Base-by-base conservation (phyloP, 495 filamentous ascomycete genomes). In the Penicilliopsis zonata region DNA sequence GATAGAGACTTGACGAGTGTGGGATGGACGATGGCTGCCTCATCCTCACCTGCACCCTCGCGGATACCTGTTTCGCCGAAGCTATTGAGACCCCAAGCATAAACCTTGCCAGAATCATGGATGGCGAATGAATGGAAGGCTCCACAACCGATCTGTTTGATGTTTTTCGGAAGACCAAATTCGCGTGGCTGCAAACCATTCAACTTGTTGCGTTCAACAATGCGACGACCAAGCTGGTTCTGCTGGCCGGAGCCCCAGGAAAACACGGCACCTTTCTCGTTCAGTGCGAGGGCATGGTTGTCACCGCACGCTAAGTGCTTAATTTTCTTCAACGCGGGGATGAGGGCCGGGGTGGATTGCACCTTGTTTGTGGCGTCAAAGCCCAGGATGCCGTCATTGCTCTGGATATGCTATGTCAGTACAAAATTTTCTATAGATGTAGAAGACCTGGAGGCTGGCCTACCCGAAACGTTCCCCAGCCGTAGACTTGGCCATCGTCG, bases 21-120 rank as follows among this genome's bases (percentile, higher is more conserved):
- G 2, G 80, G 77, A 27, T 64, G 63, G 5, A 65, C 53, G 31
- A 81, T 62, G 23, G 64, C 60, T 18, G 74, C 69, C 33, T 65
- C 67, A 35, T 76, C 67, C 14, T 76, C 68, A 35, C 86, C 85
- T 15, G 76, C 84, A 29, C 72, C 69, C 9, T 73, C 69, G 9
- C 64, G 61, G 33, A 85, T 67, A 27, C 82, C 90, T 7, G 78
- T 82, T 53, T 88, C 77, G 28, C 78, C 81, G 48, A 80, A 93
- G 50, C 77, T 83, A 59, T 94, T 96, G 21, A 86, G 56, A 4
- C 87, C 88, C 85, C 86, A 96, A 13, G 76, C 65, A 54, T 72
- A 88, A 35, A 90, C 76, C 18, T 76, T 67, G 20, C 72, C 77
- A 23, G 76, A 69, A 13, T 69, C 62, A 55, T 80, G 75, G 37